Base-by-base conservation (phyloP, 2,329 filamentous ascomycete genomes). In the Fusarium nelsonii region DNA sequence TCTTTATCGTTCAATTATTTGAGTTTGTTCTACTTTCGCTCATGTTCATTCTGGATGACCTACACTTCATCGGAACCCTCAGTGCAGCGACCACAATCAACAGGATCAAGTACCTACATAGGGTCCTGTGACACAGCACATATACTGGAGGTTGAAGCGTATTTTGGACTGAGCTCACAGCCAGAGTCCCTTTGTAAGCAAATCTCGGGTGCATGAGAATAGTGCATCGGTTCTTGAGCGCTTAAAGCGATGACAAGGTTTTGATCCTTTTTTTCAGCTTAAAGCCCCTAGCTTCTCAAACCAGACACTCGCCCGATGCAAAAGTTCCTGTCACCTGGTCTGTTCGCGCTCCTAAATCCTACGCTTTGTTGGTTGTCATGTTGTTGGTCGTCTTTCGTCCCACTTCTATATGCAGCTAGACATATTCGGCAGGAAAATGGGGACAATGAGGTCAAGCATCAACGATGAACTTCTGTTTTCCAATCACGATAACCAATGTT, bases 281-380 rank as follows among this genome's bases (percentile, higher is more conserved):
- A 8, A 8, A 4, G 8, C 4, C 2, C 18, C 2, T 3, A 12
- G 6, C 2, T 40, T 51, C 49, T 26, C 4, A 4, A 32, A 10
- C 2, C 2, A 23, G 26, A 16, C 2, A 9, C 3, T 14, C n/a
- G 28, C 28, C 14, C 9, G 4, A 14, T 6, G 23, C 1, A 8
- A 3, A n/a, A 16, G 8, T 6, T 40, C 39, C 39, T 34, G 32
- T 8, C 28, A 4, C 34, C 26, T 40, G n/a, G 26, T 30, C 16
- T 8, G 2, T 5, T 51, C 10, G 4, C 12, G 11, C 9, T 39
- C 34, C 49, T 28, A 26, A 40, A n/a, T 40, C 34, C 14, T 26
- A 44, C 41, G 8, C 7, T 30, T 18, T 51, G 49, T 51, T 51
- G 48, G 48, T 51, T 51, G 34, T 30, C 30, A n/a, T 51, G 23